Evolutionary conservation across 2,329 filamentous ascomycete genomes (phyloP).

Genomic region (Juglanconis oblonga): DNA sequence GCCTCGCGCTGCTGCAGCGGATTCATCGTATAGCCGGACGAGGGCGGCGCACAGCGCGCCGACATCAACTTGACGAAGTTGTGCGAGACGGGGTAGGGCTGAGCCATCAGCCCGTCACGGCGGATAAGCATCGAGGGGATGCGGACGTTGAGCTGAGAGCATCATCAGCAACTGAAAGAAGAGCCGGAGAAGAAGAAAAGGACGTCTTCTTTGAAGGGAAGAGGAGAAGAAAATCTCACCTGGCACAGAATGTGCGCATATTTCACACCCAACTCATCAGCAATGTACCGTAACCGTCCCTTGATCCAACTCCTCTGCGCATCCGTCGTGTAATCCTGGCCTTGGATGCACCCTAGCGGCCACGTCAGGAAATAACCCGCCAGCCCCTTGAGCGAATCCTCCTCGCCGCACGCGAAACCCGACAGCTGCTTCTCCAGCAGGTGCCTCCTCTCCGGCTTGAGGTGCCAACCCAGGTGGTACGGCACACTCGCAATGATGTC

Average conservation of each 20-base stretch:
- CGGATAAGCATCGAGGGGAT: constrained; percentile 62
- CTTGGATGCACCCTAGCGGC: constrained; percentile 52
- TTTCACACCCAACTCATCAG: constrained; percentile 53
- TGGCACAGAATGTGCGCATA: constrained; percentile 55
- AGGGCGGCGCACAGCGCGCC: constrained; percentile 32
- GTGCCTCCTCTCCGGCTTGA: constrained; percentile 36
- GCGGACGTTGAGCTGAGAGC: constrained; percentile 50
- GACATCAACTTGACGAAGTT: constrained; percentile 46
- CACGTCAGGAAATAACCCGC: constrained; percentile 59
- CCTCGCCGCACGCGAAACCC: constrained; percentile 48
- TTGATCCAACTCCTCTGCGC: constrained; percentile 54
- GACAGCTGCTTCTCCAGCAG: constrained; percentile 38
- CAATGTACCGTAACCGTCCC: constrained; percentile 53
- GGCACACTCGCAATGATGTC: constrained; percentile 62
- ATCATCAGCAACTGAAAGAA: background rate
- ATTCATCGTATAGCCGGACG: constrained; percentile 35
- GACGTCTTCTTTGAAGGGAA: background rate
- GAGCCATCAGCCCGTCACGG: constrained; percentile 47
- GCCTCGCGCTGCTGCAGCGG: constrained; percentile 48
- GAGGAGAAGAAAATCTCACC: constrained; percentile 30
- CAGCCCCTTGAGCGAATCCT: constrained; percentile 49
- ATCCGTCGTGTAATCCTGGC: constrained; percentile 59
- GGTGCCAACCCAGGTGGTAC: constrained; percentile 59
- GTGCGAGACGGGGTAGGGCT: constrained; percentile 38
- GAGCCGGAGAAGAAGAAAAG: background rate